phyloP scores from a whole-genome alignment of 495 filamentous ascomycete genomes.

The Parathielavia hyrcaniae region DNA sequence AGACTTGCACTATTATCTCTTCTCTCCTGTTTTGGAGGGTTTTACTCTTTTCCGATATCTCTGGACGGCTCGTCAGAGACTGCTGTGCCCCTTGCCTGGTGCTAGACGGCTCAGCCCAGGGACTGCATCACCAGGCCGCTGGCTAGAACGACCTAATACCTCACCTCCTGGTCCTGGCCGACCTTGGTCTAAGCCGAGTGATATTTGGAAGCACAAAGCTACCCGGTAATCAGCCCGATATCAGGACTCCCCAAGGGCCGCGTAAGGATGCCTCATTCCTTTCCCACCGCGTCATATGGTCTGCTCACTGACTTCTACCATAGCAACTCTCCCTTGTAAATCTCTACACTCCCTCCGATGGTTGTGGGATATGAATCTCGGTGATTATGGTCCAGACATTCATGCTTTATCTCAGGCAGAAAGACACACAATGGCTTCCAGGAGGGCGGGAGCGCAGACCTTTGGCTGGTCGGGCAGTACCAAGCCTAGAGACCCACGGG shows the following conservation, averaged over 20 bases:
- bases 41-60: slow-evolving; percentile 9
- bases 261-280: slow-evolving; percentile 23
- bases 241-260: not conserved
- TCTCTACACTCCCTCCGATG: slow-evolving; percentile 4
- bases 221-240: slow-evolving; percentile 5
- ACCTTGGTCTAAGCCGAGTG: slow-evolving; percentile 7
- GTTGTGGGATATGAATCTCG: slow-evolving; percentile 15
- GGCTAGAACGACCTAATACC: slow-evolving; percentile 7
- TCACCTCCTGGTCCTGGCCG: slow-evolving; percentile 4
- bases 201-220: slow-evolving; percentile 7
- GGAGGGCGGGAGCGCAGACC: slow-evolving; percentile 22
- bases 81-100: not conserved
- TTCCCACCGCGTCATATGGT: slow-evolving; percentile 8
- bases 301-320: slow-evolving; percentile 22
- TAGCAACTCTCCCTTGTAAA: not conserved
- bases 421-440: slow-evolving; percentile 30
- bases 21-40: slow-evolving; percentile 14
- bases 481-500: slow-evolving; percentile 16
- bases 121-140: slow-evolving; percentile 17
- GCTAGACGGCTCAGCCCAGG: not conserved
- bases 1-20: slow-evolving; percentile 20
- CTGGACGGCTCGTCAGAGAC: not conserved
- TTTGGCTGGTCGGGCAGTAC: slow-evolving; percentile 22
- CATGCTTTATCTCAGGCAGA: slow-evolving; percentile 18
- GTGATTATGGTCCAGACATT: slow-evolving; percentile 27